These are phyloP conservation scores for Hyaloscypha variabilis DNA, from an alignment of 495 filamentous ascomycete species.

Conservation along the genomic window DNA sequence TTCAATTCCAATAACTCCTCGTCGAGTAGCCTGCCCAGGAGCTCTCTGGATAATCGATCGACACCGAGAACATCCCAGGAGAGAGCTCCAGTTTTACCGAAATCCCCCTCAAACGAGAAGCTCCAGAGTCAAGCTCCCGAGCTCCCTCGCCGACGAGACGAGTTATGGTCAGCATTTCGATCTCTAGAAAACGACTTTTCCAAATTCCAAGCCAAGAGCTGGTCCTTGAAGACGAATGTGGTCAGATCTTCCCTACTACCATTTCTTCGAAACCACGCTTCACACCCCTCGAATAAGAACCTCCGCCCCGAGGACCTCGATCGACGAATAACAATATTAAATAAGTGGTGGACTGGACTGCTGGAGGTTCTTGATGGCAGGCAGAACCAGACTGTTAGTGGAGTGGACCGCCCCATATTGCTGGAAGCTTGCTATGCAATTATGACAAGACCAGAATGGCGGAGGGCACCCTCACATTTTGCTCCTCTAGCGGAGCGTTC, in stretches of 20 bases:
- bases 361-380: constrained; percentile 75
- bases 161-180: constrained; percentile 86
- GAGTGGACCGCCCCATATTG: constrained; percentile 78
- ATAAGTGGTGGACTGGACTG: constrained; percentile 95
- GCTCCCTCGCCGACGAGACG: constrained; percentile 66
- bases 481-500: constrained; percentile 52
- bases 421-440: constrained; percentile 81
- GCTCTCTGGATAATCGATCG: constrained; percentile 48
- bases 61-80: constrained; percentile 50
- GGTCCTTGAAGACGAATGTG: constrained; percentile 75
- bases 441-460: constrained; percentile 95
- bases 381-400: constrained; percentile 70
- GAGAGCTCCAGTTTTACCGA: constrained; percentile 56
- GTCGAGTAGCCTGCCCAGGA: constrained; percentile 33
- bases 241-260: constrained; percentile 81
- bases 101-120: constrained; percentile 61
- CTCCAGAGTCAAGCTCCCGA: constrained; percentile 43
- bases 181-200: constrained; percentile 80
- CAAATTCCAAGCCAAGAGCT: constrained; percentile 81
- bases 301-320: constrained; percentile 83
- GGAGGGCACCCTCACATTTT: constrained; percentile 67
- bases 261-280: constrained; percentile 72
- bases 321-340: constrained; percentile 76
- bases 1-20: constrained; percentile 36
- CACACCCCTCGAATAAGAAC: constrained; percentile 69